Evolutionary conservation across 106 monocot genomes (phyloP).

Genomic region (Allium cepa): DNA sequence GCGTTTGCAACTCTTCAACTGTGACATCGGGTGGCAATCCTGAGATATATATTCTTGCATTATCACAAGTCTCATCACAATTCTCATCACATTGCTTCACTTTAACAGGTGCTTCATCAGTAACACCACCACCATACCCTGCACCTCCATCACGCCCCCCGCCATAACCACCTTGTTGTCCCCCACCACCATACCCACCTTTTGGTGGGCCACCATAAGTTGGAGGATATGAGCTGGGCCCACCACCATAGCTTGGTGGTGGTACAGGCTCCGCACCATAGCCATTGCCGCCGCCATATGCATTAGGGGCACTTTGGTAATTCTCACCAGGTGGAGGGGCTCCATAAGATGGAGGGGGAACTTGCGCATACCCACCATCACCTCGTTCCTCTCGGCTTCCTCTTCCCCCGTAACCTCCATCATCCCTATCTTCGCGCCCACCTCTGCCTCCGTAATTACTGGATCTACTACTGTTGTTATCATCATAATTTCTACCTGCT

Average conservation of each 20-base stretch:
- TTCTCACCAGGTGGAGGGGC: conserved; percentile 31
- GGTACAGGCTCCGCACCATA: conserved; percentile 52
- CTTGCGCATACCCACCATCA: conserved; percentile 49
- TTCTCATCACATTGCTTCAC: conserved; percentile 97
- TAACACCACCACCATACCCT: conserved; percentile 36
- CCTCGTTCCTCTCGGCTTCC: conserved; percentile 27
- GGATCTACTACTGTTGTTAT: conserved; percentile 22
- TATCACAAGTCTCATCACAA: conserved; percentile 88
- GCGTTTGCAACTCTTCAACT: conserved; percentile 66
- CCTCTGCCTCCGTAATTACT: conserved; percentile 38
- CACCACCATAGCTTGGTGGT: conserved; percentile 44
- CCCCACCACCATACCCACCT: conserved; percentile 38
- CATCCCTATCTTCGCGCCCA: conserved; percentile 27
- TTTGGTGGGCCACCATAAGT: conserved; percentile 48
- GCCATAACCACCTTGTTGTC: conserved; percentile 31
- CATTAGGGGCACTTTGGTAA: conserved; percentile 35
- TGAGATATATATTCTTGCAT: conserved; percentile 91
- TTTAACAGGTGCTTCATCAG: conserved; percentile 25
- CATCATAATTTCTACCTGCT: conserved; percentile 23
- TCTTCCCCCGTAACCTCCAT: conserved; percentile 46
- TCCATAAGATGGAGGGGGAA: conserved; percentile 52
- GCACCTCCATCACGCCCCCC: conserved; percentile 39
- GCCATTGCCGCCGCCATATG: conserved; percentile 49
- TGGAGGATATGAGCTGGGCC: conserved; percentile 49
- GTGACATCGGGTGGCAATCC: conserved; percentile 96